Conservation (phyloP, 2,329 filamentous ascomycete species). For the Chaetomiaceae sp. region DNA sequence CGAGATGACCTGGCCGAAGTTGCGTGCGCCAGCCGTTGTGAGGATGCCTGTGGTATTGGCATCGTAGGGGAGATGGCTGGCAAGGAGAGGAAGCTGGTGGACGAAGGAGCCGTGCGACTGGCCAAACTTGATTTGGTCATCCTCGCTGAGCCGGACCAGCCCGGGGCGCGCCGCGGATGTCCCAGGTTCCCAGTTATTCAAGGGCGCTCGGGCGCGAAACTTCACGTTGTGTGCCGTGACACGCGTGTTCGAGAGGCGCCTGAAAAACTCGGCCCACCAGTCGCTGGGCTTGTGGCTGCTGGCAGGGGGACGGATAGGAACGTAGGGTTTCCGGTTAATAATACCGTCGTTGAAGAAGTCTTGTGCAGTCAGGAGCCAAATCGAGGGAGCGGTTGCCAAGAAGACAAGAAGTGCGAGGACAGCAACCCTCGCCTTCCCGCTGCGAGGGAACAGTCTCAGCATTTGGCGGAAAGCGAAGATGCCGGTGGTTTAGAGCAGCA, state of each 20-base stretch:
- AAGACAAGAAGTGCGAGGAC: not conserved
- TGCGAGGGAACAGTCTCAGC: not conserved
- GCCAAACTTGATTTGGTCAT: conserved; percentile 15
- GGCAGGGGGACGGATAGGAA: not conserved
- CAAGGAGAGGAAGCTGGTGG: conserved; percentile 27
- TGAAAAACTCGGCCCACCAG: conserved; percentile 20
- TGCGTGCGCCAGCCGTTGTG: conserved; percentile 43
- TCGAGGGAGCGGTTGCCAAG: not conserved
- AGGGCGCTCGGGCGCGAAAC: conserved; percentile 1
- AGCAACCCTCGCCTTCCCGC: not conserved
- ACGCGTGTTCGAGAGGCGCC: conserved; percentile 12
- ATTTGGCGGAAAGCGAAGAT: not conserved
- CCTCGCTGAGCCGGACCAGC: conserved; percentile 8
- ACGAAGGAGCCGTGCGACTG: conserved; percentile 36
- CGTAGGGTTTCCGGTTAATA: not conserved
- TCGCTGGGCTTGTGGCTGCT: not conserved
- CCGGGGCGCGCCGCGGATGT: not conserved
- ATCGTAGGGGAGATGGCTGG: conserved; percentile 31
- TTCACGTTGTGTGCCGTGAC: not conserved
- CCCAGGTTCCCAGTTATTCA: conserved; percentile 3
- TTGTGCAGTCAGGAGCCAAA: no score
- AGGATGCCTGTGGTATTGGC: conserved; percentile 42
- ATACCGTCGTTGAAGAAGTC: not conserved
- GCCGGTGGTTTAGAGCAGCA: no score
- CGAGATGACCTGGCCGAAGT: conserved; percentile 46